Percentiles rank a stretch among this genome's conserved stretches.
Conservation (phyloP, 2,329 filamentous ascomycete genomes). For the Penicillium palitans region DNA sequence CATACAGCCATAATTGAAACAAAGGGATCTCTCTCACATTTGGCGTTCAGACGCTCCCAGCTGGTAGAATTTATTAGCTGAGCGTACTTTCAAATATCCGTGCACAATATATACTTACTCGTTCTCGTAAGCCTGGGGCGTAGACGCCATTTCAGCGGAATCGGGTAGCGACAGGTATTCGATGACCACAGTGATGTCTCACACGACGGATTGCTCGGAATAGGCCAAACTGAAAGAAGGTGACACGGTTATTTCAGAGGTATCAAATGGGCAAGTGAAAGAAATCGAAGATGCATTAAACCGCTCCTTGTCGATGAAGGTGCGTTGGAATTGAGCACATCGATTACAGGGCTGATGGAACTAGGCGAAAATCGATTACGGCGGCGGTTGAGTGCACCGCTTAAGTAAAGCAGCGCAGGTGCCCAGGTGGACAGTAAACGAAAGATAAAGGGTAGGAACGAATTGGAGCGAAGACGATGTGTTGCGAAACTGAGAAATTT, state of each 20-base stretch:
- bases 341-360: no score
- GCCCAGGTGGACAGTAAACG: neutral
- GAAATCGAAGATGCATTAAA: neutral
- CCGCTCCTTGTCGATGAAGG: neutral
- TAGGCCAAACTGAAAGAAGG: neutral
- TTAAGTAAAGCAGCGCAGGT: no score
- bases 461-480: neutral
- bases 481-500: neutral
- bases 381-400: neutral
- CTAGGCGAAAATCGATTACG: neutral
- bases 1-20: neutral
- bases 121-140: neutral
- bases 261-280: neutral
- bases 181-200: neutral
- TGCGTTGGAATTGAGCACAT: neutral
- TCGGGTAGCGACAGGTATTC: neutral
- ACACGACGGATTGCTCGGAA: neutral
- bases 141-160: neutral
- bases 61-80: neutral
- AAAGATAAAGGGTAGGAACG: neutral
- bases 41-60: slow-evolving; percentile 5
- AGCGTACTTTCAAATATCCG: neutral
- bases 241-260: neutral
- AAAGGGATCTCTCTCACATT: neutral
- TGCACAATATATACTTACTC: neutral